Evolutionary conservation across 139 green algal species (phyloP), one percentile per base, ranked within the genome.

Genomic region (Micromonas commoda): DNA sequence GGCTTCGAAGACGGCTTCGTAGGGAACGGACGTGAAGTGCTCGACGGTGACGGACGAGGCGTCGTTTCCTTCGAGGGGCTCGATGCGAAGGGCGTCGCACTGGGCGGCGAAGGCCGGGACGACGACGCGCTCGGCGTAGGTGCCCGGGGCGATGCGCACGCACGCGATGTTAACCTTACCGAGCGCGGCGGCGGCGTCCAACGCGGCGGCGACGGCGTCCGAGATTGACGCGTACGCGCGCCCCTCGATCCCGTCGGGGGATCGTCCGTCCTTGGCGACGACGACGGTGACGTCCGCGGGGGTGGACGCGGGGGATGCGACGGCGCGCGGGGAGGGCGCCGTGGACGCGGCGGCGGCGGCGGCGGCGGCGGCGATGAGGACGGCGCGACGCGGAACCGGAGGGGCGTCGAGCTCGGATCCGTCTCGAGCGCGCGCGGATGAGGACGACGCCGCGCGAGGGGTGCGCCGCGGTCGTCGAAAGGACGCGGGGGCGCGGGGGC

Each of bases 81-180:
- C 68, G 37, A 75, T 63, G 6, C 0, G 3, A 20, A 29, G 61
- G 3, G 53, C 68, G 37, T 63, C 38, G 5, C 3, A 5, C 9
- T 53, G 21, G 3, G 60, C 38, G 37, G 61, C 35, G 45, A 57
- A 9, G 45, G 45, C 9, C 9, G 16, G 45, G 45, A 57, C 16
- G 37, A 75, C 2, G 9, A 75, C 35, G 37, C 68, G 68, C 53
- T 75, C 68, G 1, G 52, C 21, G 38, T 75, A 75, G 20, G 68
- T 73, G 16, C 32, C 68, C 34, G 34, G 24, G 24, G 37, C 1
- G 3, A 32, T 6, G 34, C 3, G 1, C 5, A 35, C 20, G 37
- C 21, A n/a, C 35, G 24, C 68, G 31, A 28, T 35, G 31, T 35
- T 35, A 16, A 28, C 66, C 31, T 29, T 2, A 33, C 33, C 66